phyloP scores from a whole-genome alignment of 352 stramenopile species.

The Globisporangium yorkense region DNA sequence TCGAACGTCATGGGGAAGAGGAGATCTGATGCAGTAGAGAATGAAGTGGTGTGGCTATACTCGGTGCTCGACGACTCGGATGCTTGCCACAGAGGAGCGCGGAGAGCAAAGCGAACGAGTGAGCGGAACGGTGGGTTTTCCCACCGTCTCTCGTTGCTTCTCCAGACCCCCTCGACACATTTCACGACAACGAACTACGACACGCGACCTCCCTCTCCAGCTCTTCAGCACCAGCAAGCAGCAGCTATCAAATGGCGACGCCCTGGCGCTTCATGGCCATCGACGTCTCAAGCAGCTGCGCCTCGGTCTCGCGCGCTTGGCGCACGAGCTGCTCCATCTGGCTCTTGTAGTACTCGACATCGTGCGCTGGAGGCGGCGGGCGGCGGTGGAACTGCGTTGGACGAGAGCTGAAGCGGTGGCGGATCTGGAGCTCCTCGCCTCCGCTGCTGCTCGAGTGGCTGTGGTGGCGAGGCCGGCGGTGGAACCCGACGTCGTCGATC shows the following conservation, averaged over 20 bases:
- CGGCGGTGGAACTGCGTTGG: conserved; percentile 2
- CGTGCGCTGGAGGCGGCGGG: neutral
- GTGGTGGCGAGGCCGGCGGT: neutral
- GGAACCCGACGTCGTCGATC: conserved; percentile 10
- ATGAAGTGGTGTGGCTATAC: too few relatives aligned
- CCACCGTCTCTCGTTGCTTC: too few relatives aligned
- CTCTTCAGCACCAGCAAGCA: neutral
- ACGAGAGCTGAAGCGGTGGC: conserved; percentile 6
- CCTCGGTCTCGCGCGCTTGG: conserved; percentile 66
- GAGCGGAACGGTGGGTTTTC: too few relatives aligned
- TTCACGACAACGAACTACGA: too few relatives aligned
- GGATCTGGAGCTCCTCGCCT: conserved; percentile 3
- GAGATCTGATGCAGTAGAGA: neutral
- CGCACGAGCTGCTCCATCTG: conserved; percentile 69
- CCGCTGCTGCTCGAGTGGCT: conserved; percentile 5
- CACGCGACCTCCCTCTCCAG: neutral
- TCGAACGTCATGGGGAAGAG: neutral
- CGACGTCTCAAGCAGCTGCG: conserved; percentile 55
- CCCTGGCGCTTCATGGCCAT: conserved; percentile 41
- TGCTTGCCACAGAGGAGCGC: too few relatives aligned
- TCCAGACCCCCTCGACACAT: too few relatives aligned
- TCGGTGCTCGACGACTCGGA: too few relatives aligned
- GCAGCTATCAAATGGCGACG: conserved; percentile 22
- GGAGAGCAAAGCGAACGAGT: too few relatives aligned
- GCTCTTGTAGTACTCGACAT: conserved; percentile 44